These are phyloP conservation scores for Tillandsia leiboldiana DNA, from an alignment of 176 grass and related monocot species.

Conservation along the genomic window DNA sequence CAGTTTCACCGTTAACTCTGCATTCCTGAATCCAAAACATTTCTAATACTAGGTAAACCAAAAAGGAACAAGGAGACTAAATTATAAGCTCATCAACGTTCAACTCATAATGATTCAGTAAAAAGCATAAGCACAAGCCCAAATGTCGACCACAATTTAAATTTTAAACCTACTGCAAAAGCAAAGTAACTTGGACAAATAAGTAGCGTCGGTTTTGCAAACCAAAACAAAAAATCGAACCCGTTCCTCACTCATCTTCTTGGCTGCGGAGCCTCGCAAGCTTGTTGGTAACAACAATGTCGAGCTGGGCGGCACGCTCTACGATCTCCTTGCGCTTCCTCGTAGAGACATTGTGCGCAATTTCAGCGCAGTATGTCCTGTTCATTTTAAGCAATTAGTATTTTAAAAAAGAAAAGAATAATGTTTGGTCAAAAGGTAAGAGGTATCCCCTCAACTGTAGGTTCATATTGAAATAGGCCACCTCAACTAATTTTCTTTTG, in stretches of 20 bases:
- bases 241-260: constrained; percentile 42
- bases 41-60: no score
- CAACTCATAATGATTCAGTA: no score
- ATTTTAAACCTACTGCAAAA: no score
- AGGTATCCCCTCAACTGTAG: background rate
- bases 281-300: constrained; percentile 70
- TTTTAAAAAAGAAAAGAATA: background rate
- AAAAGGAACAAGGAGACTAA: no score
- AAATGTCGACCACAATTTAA: no score
- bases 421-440: background rate
- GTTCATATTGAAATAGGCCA: no score
- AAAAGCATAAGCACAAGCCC: no score
- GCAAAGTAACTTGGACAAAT: no score
- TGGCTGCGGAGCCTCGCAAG: constrained; percentile 63
- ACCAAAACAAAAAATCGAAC: constrained; percentile 21
- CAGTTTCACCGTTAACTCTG: no score
- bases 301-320: constrained; percentile 55
- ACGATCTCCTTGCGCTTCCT: constrained; percentile 66
- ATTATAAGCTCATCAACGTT: no score
- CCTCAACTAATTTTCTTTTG: no score
- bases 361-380: constrained; percentile 69
- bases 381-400: background rate
- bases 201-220: background rate
- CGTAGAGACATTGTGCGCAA: constrained; percentile 50
- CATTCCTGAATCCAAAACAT: no score